Evolutionary conservation across 1,284 basidiomycete species (phyloP).

Genomic region (Ustilago hordei): DNA sequence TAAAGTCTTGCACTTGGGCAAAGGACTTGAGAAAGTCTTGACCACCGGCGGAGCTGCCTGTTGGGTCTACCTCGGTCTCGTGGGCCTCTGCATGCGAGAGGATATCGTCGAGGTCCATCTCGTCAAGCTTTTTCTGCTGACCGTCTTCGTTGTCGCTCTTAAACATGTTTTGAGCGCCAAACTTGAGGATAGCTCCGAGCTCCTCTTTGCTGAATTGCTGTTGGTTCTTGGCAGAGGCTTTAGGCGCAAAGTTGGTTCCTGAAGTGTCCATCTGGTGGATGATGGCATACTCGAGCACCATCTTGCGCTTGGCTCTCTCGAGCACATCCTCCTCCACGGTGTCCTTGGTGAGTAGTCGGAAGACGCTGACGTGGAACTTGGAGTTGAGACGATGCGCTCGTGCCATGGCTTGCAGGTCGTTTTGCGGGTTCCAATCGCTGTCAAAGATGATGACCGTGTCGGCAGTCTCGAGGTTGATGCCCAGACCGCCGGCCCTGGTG

Average conservation of each 20-base stretch:
- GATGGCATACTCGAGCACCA: constrained; percentile 99
- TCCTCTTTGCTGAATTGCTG: constrained; percentile 95
- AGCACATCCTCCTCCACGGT: constrained; percentile 99
- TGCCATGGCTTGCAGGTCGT: constrained; percentile 99
- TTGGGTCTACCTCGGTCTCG: constrained; percentile 81
- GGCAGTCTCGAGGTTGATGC: constrained; percentile 97
- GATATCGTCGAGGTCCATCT: constrained; percentile 99
- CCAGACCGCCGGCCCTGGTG: constrained; percentile 95
- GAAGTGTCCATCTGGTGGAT: constrained; percentile 99
- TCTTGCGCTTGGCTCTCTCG: constrained; percentile 98
- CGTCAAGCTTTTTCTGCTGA: constrained; percentile 95
- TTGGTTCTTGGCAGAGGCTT: constrained; percentile 69
- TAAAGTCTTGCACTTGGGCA: constrained; percentile 95
- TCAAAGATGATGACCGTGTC: constrained; percentile 96
- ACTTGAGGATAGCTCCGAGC: constrained; percentile 97
- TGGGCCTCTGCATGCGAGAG: constrained; percentile 96
- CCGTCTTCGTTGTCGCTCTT: constrained; percentile 89
- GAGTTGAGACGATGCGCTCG: constrained; percentile 98
- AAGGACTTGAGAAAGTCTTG: constrained; percentile 96
- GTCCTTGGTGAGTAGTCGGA: constrained; percentile 96
- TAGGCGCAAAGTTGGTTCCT: constrained; percentile 89
- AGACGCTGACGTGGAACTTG: constrained; percentile 96
- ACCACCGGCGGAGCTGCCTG: constrained; percentile 88
- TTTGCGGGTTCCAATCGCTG: constrained; percentile 95
- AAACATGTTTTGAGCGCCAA: constrained; percentile 99